A percentile compares a stretch with the other conserved stretches of the same genome.
Conservation (phyloP, 768 basidiomycete genomes). For the Suillus luteus region DNA sequence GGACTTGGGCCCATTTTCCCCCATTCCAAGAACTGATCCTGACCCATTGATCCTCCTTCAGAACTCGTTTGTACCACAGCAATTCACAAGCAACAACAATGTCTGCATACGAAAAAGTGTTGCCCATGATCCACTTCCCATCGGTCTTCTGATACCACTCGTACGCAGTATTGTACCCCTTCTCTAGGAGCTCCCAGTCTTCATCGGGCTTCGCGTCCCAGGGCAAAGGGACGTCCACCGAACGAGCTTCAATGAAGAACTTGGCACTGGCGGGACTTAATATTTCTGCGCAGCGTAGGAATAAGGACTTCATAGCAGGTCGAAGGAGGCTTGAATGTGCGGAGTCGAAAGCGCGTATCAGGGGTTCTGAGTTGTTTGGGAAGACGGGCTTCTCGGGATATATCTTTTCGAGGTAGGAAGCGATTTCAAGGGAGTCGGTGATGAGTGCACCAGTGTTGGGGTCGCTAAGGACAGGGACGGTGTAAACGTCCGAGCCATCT, state of each 20-base stretch:
- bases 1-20: constrained; percentile 28
- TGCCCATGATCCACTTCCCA: constrained; percentile 23
- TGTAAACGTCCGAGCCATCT: constrained; percentile 29
- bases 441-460: constrained; percentile 31
- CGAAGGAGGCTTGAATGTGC: not conserved
- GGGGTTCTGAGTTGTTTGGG: constrained; percentile 24
- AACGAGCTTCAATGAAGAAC: constrained; percentile 41
- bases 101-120: constrained; percentile 14
- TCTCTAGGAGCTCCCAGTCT: constrained; percentile 28
- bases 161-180: constrained; percentile 16
- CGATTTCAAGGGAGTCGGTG: constrained; percentile 36
- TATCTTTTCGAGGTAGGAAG: constrained; percentile 37
- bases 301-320: constrained; percentile 16
- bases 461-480: constrained; percentile 39
- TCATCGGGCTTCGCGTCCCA: constrained; percentile 39
- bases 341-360: constrained; percentile 26
- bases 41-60: constrained; percentile 28
- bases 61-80: constrained; percentile 25
- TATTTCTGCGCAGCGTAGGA: constrained; percentile 27
- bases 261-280: constrained; percentile 38
- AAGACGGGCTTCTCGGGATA: constrained; percentile 36
- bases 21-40: constrained; percentile 26
- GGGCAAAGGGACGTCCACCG: constrained; percentile 32
- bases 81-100: constrained; percentile 8
- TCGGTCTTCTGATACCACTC: constrained; percentile 24